phyloP scores from a whole-genome alignment of 805 yeast species.

The Candida jianshihensis region DNA sequence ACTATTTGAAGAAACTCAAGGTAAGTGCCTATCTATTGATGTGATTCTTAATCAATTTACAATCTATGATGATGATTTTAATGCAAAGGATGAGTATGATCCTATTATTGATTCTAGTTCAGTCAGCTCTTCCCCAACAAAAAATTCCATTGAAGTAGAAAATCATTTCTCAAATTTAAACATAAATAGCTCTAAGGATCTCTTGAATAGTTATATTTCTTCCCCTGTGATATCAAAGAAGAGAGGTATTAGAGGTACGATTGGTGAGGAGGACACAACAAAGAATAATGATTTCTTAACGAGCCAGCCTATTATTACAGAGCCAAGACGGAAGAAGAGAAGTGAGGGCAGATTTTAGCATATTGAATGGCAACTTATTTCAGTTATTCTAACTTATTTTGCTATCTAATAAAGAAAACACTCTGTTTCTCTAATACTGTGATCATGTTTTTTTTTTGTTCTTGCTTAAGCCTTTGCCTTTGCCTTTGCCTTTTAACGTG shows the following conservation, averaged over 20 bases:
- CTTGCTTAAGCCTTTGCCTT: too few species aligned
- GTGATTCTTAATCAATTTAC: conserved; percentile 6
- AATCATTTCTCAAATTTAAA: conserved; percentile 2
- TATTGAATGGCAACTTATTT: too few species aligned
- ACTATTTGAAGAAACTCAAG: conserved; percentile 7
- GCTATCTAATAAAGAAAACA: too few species aligned
- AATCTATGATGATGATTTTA: background rate
- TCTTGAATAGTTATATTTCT: background rate
- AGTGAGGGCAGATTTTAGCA: too few species aligned
- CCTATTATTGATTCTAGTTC: conserved; percentile 3
- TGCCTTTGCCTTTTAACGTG: too few species aligned
- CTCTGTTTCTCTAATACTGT: too few species aligned
- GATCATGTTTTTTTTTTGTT: too few species aligned
- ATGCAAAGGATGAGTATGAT: background rate
- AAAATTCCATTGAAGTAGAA: background rate
- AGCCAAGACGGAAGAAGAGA: background rate
- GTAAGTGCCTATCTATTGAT: conserved; percentile 12
- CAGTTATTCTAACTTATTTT: too few species aligned
- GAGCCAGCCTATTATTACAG: conserved; percentile 11
- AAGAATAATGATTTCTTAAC: conserved; percentile 3
- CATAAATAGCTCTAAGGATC: conserved; percentile 1
- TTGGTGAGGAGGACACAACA: background rate
- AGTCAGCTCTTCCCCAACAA: background rate
- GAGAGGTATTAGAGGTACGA: background rate
- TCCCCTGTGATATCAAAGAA: conserved; percentile 2